Base-by-base conservation (phyloP, 192 early-diverging fungal species). In the Backusella luteola region DNA sequence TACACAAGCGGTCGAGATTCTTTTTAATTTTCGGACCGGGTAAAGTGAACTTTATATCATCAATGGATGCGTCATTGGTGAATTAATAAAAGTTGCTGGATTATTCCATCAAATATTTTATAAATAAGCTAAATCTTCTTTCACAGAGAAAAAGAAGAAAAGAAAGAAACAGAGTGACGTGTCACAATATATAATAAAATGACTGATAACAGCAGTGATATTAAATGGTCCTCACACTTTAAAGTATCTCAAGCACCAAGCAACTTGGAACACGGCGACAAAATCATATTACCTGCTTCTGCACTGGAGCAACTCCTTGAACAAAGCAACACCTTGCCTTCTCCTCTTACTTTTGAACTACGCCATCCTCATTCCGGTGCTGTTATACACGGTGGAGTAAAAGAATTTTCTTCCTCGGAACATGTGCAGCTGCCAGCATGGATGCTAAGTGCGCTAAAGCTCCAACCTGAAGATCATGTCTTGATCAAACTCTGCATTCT, bases 381-480 rank as follows among this genome's bases (percentile, higher is more conserved):
- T 34, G 38, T 86, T 7, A 79, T 86, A 26, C 87, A 89, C 67
- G 87, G 89, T 59, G 90, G 91, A n/a, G 94, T 95, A 66, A 87
- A 89, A 56, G 94, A 93, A 76, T 95, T 93, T 71, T 91, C 90
- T 56, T 75, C 85, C 2, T 81, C 83, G 5, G 90, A 91, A 38
- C 86, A 79, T 6, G 80, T 85, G 0, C 78, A 88, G 15, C 26
- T 89, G 15, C 92, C 92, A 4, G 70, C 70, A 5, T 93, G 89
- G 90, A 85, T 90, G 74, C 76, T 86, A 70, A 34, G 69, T 32
- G 85, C 83, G 8, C 74, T 87, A 0, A 77, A 81, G 21, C 77
- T 90, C 4, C 21, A 69, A 6, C 77, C 66, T 4, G 85, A 84
- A 6, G 87, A 87, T 34, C 75, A 83, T 23, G 84, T 92, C 15